Conservation (phyloP, 768 basidiomycete genomes). For the Lactarius vividus region DNA sequence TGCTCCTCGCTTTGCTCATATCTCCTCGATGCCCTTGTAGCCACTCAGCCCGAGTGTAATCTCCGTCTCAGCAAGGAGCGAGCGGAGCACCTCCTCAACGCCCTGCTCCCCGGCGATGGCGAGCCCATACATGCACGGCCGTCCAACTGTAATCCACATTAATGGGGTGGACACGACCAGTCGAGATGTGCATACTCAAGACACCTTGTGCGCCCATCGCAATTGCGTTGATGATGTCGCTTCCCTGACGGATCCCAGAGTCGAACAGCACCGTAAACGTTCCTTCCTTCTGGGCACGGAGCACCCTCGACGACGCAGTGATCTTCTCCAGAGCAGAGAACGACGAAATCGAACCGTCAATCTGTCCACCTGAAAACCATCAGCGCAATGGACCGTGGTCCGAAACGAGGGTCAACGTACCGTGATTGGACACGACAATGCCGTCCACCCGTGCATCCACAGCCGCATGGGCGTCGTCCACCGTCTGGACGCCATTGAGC, state of each 20-base stretch:
- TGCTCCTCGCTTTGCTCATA: constrained; percentile 57
- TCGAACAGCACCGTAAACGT: constrained; percentile 71
- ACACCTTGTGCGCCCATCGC: constrained; percentile 85
- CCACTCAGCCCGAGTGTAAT: constrained; percentile 62
- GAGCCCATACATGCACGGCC: constrained; percentile 75
- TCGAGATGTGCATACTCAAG: constrained; percentile 48
- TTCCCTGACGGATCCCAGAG: constrained; percentile 80
- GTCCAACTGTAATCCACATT: constrained; percentile 48
- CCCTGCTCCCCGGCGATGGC: constrained; percentile 69
- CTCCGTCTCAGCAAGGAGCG: constrained; percentile 67
- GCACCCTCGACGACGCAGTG: constrained; percentile 57
- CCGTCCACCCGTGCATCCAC: constrained; percentile 64
- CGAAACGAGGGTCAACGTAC: constrained; percentile 36
- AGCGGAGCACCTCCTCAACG: constrained; percentile 68
- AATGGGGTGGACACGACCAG: not conserved
- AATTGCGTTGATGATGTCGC: constrained; percentile 81
- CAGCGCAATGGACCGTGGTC: not conserved
- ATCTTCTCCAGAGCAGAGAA: constrained; percentile 69
- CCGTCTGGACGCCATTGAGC: constrained; percentile 73
- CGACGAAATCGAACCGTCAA: constrained; percentile 77
- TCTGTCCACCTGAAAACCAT: constrained; percentile 53
- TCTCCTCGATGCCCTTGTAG: constrained; percentile 53
- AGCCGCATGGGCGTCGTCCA: constrained; percentile 68
- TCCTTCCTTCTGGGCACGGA: constrained; percentile 54
- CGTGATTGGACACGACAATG: constrained; percentile 80